Conservation (phyloP, 140 eudicot genomes). For the Stevia rebaudiana region DNA sequence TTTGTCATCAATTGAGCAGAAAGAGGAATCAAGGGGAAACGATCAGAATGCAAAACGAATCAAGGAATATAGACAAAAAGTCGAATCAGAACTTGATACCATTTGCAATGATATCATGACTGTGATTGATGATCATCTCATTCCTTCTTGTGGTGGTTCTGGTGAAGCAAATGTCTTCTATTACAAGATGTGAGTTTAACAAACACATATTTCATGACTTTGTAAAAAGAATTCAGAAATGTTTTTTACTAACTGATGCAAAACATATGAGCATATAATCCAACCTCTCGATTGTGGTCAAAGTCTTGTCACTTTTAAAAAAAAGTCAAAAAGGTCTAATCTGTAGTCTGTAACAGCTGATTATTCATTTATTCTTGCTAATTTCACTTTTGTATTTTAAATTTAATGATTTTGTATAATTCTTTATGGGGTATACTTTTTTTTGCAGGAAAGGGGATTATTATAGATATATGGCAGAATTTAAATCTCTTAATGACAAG, state of each 20-base stretch:
- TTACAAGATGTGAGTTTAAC: conserved; percentile 71
- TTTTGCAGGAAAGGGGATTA: conserved; percentile 91
- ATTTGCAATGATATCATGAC: conserved; percentile 82
- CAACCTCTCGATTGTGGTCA: neutral
- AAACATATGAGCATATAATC: conserved; percentile 3
- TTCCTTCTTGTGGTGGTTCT: conserved; percentile 57
- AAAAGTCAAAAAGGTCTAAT: conserved; percentile 7
- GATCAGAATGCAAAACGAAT: conserved; percentile 74
- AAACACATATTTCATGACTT: neutral
- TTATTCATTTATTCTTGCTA: neutral
- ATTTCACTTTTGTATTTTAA: neutral
- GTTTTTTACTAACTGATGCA: conserved; percentile 5
- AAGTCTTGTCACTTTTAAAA: neutral
- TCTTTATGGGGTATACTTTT: neutral
- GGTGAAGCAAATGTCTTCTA: conserved; percentile 88
- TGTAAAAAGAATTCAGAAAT: neutral
- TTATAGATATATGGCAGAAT: conserved; percentile 82
- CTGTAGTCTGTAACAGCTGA: neutral
- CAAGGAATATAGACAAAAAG: conserved; percentile 71
- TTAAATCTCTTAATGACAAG: conserved; percentile 70
- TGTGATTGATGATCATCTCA: conserved; percentile 83
- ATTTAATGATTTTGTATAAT: neutral
- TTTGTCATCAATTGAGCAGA: conserved; percentile 86
- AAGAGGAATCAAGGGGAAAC: conserved; percentile 83
- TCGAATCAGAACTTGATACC: conserved; percentile 66